Conservation (phyloP, 148 eudicot genomes). For the Heliosperma pusillum region DNA sequence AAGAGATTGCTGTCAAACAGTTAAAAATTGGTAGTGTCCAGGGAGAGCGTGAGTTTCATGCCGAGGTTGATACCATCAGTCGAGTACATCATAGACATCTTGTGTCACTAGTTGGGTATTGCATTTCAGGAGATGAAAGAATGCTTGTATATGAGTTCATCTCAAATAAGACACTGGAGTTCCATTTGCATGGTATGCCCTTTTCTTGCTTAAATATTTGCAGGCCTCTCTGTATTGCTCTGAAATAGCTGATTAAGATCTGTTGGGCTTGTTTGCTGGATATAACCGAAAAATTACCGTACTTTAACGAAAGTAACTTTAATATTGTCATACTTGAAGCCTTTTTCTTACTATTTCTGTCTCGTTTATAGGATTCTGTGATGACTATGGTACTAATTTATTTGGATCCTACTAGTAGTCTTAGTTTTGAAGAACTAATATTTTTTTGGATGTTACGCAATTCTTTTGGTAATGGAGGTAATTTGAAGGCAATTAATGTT, state of each 20-base stretch:
- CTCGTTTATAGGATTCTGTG: too few relatives aligned
- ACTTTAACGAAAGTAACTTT: not conserved
- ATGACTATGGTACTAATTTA: too few relatives aligned
- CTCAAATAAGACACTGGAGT: conserved; percentile 67
- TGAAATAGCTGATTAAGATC: not conserved
- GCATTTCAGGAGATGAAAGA: conserved; percentile 55
- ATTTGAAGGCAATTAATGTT: not conserved
- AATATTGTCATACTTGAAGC: not conserved
- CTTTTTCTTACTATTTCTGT: not conserved
- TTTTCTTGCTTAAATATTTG: conserved; percentile 5
- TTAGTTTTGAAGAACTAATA: not conserved
- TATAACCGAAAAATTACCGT: not conserved
- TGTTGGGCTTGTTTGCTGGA: not conserved
- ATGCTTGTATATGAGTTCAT: conserved; percentile 78
- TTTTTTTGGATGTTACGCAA: not conserved
- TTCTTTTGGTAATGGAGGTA: not conserved
- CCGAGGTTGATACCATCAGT: conserved; percentile 78
- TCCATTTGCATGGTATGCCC: conserved; percentile 72
- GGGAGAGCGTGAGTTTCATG: conserved; percentile 92
- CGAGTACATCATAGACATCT: conserved; percentile 76
- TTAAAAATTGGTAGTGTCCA: conserved; percentile 72
- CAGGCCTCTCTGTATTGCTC: not conserved
- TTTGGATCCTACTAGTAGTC: not conserved
- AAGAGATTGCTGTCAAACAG: conserved; percentile 73
- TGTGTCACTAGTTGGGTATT: conserved; percentile 74